phyloP scores from a whole-genome alignment of 768 basidiomycete species.

The Cystofilobasidium capitatum region DNA sequence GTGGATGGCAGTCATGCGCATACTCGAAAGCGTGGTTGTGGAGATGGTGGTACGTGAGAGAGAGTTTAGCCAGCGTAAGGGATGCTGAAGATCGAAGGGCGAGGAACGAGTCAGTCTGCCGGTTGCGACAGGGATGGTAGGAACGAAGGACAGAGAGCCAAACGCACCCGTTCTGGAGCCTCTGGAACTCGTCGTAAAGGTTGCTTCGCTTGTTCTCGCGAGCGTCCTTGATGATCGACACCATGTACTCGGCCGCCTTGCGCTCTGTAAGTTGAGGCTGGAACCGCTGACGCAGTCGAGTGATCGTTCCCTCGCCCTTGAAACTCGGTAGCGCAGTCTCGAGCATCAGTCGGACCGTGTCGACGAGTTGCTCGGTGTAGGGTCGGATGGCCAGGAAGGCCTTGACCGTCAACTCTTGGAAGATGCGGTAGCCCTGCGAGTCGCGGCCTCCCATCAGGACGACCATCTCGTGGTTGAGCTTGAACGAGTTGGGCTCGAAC shows the following conservation, averaged over 20 bases:
- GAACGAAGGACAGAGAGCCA: neutral
- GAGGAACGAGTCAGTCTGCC: neutral
- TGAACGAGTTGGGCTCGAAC: constrained; percentile 97
- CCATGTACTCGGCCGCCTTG: constrained; percentile 90
- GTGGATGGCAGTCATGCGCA: too few relatives aligned
- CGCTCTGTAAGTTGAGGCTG: constrained; percentile 69
- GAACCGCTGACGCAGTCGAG: constrained; percentile 76
- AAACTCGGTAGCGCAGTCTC: constrained; percentile 90
- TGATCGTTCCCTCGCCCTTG: constrained; percentile 90
- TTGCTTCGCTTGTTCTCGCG: constrained; percentile 90
- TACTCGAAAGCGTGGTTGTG: too few relatives aligned
- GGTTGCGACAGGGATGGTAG: neutral
- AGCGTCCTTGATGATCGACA: constrained; percentile 76
- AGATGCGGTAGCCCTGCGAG: constrained; percentile 87
- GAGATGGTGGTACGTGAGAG: too few relatives aligned
- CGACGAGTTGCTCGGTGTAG: constrained; percentile 78
- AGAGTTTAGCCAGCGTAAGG: constrained; percentile 18
- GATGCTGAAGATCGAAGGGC: neutral
- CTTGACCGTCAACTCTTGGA: constrained; percentile 87
- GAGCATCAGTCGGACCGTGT: constrained; percentile 85
- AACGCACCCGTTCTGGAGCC: constrained; percentile 18
- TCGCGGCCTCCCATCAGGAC: constrained; percentile 89
- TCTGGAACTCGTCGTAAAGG: constrained; percentile 71
- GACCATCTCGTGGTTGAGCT: constrained; percentile 98
- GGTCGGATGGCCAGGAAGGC: constrained; percentile 96